Base-by-base conservation (phyloP, 768 basidiomycete species). In the Gelatoporia subvermispora region DNA sequence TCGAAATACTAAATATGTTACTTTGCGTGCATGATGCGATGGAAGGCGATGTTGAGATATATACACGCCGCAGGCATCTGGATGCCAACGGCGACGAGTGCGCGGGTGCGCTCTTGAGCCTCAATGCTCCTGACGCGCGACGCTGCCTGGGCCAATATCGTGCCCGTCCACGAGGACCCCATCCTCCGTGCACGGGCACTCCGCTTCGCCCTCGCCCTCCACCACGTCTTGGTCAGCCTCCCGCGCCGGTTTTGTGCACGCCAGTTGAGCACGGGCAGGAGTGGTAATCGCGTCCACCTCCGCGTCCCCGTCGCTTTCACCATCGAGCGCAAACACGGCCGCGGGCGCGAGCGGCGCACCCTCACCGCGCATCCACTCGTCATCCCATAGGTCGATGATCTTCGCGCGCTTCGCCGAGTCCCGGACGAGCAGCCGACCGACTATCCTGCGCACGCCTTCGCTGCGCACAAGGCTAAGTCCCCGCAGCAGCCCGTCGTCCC, bases 351-450 rank as follows among this genome's bases (percentile, higher is more conserved):
- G 39, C 38, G 65, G 65, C 43, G 62, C 65, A 21, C 71, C 72
- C 22, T 64, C 61, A 1, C 67, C 70, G 10, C 52, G 50, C 70
- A 80, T 72, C 75, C 77, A 79, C 41, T 61, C 64, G 43, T 67
- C 64, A 8, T 66, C 78, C 85, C 84, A 85, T 45, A 93, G 50
- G 35, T 84, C 79, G 22, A 59, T 71, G 25, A 90, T 70, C 56
- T 74, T 72, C 38, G 79, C 75, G n/a, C 90, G 70, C 55, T 78
- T 77, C 56, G 61, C 70, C 43, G 84, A 79, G 65, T 93, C 84
- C 22, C 90, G 69, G 17, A 87, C 83, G 36, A 94, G 70, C 42
- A 94, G 58, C 40, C 72, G 65, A 9, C 61, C 75, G 0, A 87
- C 88, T 35, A 88, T 67, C 17, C 74, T 58, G 60, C 72, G 73